phyloP scores from a whole-genome alignment of 352 stramenopile genomes.

The Pythium scleroteichum region DNA sequence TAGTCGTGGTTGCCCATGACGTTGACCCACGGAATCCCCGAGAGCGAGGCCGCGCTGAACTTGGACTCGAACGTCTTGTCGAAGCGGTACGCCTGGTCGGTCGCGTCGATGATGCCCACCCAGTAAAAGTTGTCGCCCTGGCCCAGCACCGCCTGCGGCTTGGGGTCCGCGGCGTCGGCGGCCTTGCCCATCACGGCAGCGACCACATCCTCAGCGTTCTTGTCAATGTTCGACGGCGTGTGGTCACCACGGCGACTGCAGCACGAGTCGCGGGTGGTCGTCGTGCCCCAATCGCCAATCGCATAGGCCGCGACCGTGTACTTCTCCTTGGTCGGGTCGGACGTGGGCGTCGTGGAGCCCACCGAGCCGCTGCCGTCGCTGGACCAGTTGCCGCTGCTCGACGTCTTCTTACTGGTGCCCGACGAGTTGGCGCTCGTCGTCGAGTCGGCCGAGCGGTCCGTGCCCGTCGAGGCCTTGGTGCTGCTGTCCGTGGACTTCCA shows the following conservation, averaged over 20 bases:
- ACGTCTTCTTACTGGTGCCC: conserved; percentile 2
- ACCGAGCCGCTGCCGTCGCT: conserved; percentile 24
- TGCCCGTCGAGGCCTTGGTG: conserved; percentile 32
- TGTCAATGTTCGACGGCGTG: conserved; percentile 52
- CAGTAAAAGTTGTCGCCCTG: conserved; percentile 87
- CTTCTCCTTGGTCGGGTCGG: conserved; percentile 51
- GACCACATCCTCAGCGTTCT: conserved; percentile 75
- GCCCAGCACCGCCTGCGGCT: conserved; percentile 59
- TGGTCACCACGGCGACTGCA: conserved; percentile 57
- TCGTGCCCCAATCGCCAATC: conserved; percentile 79
- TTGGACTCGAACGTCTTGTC: conserved; percentile 81
- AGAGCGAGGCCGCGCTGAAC: conserved; percentile 49
- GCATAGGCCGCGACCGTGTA: conserved; percentile 60
- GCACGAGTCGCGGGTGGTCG: conserved; percentile 64
- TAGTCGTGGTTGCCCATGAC: conserved; percentile 89
- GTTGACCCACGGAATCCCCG: conserved; percentile 78
- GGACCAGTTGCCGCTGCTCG: conserved; percentile 17
- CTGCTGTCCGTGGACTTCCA: conserved; percentile 34
- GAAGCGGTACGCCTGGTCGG: conserved; percentile 68
- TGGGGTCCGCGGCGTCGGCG: conserved; percentile 32
- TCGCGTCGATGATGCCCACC: conserved; percentile 57
- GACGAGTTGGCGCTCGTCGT: conserved; percentile 2
- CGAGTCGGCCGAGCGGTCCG: not conserved
- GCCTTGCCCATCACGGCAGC: conserved; percentile 51
- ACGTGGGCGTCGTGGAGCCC: conserved; percentile 33